phyloP scores from a whole-genome alignment of 2,329 filamentous ascomycete genomes.

The Calonectria montana region DNA sequence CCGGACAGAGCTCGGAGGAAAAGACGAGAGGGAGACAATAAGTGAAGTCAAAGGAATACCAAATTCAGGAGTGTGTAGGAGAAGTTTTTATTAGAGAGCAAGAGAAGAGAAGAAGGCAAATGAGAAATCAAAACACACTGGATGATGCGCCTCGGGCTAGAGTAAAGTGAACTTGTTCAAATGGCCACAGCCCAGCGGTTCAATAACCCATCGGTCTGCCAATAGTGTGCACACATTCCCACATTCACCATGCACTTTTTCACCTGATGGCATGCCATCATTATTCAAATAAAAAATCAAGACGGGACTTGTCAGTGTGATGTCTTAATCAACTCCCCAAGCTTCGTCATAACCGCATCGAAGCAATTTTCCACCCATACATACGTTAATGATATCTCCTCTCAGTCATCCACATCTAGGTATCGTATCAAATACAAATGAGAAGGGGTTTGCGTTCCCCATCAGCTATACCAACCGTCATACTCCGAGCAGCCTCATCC shows the following conservation, averaged over 20 bases:
- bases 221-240: neutral
- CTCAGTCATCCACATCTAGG: conserved; percentile 2
- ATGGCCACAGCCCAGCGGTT: conserved; percentile 28
- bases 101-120: conserved; percentile 30
- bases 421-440: conserved; percentile 13
- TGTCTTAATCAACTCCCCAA: neutral
- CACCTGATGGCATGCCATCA: neutral
- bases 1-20: conserved; percentile 33
- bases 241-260: neutral
- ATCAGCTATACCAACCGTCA: neutral
- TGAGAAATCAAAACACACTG: conserved; percentile 27
- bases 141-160: conserved; percentile 37
- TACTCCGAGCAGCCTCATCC: conserved; percentile 5
- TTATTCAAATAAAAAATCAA: neutral
- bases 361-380: neutral
- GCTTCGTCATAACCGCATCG: conserved; percentile 3
- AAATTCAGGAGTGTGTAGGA: conserved; percentile 45
- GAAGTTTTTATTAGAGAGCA: conserved; percentile 33
- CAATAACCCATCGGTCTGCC: conserved; percentile 33
- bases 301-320: neutral
- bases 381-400: conserved; percentile 11
- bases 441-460: neutral
- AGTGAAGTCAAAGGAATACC: conserved; percentile 33
- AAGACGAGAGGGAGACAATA: conserved; percentile 15
- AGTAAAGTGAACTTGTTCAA: conserved; percentile 48